These are phyloP conservation scores for Macroventuria anomochaeta DNA, from an alignment of 2,329 filamentous ascomycete species.

Conservation along the genomic window DNA sequence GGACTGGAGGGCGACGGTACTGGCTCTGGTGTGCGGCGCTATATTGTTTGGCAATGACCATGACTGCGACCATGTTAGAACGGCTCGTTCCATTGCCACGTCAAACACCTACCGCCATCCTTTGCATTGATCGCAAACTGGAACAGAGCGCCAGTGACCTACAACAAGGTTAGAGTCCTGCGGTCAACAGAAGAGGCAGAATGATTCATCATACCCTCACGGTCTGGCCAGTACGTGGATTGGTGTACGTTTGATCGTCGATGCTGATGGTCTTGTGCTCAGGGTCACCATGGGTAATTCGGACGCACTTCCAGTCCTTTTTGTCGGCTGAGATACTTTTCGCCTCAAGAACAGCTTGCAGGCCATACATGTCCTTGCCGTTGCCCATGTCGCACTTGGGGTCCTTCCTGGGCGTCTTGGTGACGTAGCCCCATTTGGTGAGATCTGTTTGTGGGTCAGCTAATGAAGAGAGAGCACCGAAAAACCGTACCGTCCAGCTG, in stretches of 20 bases:
- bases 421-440: slow-evolving; percentile 5
- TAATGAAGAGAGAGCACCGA: no score
- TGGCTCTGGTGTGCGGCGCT: slow-evolving; percentile 2
- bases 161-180: background rate
- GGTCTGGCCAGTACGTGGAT: background rate
- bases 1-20: slow-evolving; percentile 5
- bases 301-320: slow-evolving; percentile 10
- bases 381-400: slow-evolving; percentile 12
- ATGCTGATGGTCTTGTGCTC: background rate
- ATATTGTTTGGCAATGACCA: slow-evolving; percentile 7
- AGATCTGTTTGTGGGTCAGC: slow-evolving; percentile 4
- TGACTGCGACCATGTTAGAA: background rate
- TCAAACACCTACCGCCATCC: slow-evolving; percentile 1
- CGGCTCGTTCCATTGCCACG: background rate
- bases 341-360: background rate
- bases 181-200: background rate
- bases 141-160: slow-evolving; percentile 7
- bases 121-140: slow-evolving; percentile 9
- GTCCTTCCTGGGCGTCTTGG: background rate
- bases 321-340: slow-evolving; percentile 6
- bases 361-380: slow-evolving; percentile 3
- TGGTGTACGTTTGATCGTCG: slow-evolving; percentile 6
- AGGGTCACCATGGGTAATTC: slow-evolving; percentile 10
- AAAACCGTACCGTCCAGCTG: background rate
- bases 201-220: background rate